A percentile compares a stretch with the other conserved stretches of the same genome.
phyloP scores from a whole-genome alignment of 1,284 basidiomycete genomes.

The Schizopora paradoxa region DNA sequence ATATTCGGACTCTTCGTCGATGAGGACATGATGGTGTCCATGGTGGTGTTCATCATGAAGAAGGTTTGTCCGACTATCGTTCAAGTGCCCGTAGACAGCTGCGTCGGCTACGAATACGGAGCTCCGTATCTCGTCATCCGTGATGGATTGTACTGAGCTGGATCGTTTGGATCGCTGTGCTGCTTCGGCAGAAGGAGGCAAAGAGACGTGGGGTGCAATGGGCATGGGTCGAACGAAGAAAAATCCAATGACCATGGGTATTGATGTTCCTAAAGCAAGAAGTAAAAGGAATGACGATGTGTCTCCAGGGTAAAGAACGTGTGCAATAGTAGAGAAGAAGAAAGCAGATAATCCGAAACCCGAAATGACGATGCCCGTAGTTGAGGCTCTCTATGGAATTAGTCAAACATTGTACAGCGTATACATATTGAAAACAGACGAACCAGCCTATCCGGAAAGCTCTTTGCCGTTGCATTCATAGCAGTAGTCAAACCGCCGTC shows the following conservation, averaged over 20 bases:
- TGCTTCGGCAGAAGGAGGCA: conserved; percentile 18
- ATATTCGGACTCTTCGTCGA: conserved; percentile 5
- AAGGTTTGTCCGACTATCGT: conserved; percentile 16
- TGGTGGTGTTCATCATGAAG: conserved; percentile 11
- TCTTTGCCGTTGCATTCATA: conserved; percentile 63
- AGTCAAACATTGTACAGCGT: not conserved
- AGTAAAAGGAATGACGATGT: conserved; percentile 64
- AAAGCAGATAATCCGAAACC: conserved; percentile 86
- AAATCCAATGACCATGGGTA: conserved; percentile 65
- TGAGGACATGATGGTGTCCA: conserved; percentile 2
- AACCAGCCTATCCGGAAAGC: conserved; percentile 49
- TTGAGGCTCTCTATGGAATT: conserved; percentile 53
- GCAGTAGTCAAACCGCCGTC: conserved; percentile 51
- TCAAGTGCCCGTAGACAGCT: conserved; percentile 13
- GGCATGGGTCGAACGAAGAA: conserved; percentile 60
- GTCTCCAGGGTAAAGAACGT: conserved; percentile 62
- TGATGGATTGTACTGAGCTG: not conserved
- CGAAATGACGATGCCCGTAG: conserved; percentile 69
- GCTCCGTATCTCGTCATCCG: not conserved
- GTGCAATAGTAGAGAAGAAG: conserved; percentile 66
- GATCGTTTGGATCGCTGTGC: conserved; percentile 20
- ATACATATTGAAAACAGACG: conserved; percentile 21
- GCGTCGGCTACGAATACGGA: conserved; percentile 11
- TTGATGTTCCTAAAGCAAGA: conserved; percentile 65
- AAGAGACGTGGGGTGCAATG: conserved; percentile 28